Base-by-base conservation (phyloP, 1,139 yeast genomes). In the Yarrowia galli region DNA sequence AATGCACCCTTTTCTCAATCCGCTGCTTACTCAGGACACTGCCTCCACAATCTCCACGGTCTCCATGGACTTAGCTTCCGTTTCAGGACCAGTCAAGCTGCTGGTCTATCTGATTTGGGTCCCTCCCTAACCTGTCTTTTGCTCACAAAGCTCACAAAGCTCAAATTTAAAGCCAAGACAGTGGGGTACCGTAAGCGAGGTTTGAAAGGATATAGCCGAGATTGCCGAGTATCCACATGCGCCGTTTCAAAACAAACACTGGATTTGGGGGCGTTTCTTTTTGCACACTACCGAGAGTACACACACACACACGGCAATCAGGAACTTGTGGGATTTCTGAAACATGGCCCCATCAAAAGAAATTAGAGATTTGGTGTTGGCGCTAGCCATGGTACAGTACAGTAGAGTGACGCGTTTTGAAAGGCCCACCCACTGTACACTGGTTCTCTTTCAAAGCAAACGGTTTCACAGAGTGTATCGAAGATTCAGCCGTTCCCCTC, bases 111-210 rank as follows among this genome's bases (percentile, higher is more conserved):
- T 48, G 20, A 6, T 25, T 46, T 46, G 20, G 45, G 23, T 18
- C 15, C 48, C 25, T 16, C 25, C 4, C 48, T 7, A 25, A 38
- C 22, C 38, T 28, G 23, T 28, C 23, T 28, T 48, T 48, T 48
- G 53, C 53, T 25, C 22, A 28, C 56, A 32, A n/a, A n/a, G 32
- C 32, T 28, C 32, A 10, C 32, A 28, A 35, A 35, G 42, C 25
- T 8, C 58, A 35, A 51, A 51, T 35, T 51, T 53, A 53, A 53
- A 53, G 45, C 60, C 60, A 53, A 53, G 60, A 53, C 60, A 35
- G 58, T 51, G 58, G 58, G 43, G 58, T 51, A 36, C 7, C 28
- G 45, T 53, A 53, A 53, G 60, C 60, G 60, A 53, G 60, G 60
- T 53, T 53, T 38, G 43, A 36, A n/a, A 53, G 60, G 60, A 53